These are phyloP conservation scores for Dryadomyces quercivorus DNA, from an alignment of 2,329 filamentous ascomycete species.

Conservation along the genomic window DNA sequence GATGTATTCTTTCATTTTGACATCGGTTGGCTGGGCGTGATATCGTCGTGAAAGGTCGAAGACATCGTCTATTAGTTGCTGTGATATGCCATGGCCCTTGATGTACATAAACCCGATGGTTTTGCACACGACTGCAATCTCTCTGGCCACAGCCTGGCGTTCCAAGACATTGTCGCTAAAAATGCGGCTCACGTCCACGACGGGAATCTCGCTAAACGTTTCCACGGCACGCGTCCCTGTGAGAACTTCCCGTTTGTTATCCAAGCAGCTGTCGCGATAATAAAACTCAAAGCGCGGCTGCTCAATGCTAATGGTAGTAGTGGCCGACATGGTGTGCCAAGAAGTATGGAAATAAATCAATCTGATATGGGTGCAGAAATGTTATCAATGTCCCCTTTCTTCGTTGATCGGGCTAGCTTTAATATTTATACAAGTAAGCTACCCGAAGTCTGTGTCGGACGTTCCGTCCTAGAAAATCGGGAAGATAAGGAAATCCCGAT, in stretches of 20 bases:
- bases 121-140: conserved; percentile 12
- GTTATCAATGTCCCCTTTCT: no score
- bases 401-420: no score
- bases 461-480: no score
- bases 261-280: conserved; percentile 6
- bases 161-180: conserved; percentile 3
- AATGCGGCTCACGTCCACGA: conserved; percentile 5
- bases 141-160: conserved; percentile 2
- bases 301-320: not conserved
- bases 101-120: conserved; percentile 20
- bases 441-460: no score
- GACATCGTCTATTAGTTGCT: conserved; percentile 16
- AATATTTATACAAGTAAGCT: no score
- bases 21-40: conserved; percentile 19
- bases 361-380: no score
- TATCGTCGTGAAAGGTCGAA: conserved; percentile 19
- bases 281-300: conserved; percentile 7
- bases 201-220: conserved; percentile 6
- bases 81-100: conserved; percentile 18
- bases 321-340: not conserved
- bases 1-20: conserved; percentile 18
- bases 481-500: no score
- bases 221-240: conserved; percentile 1
- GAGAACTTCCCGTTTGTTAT: conserved; percentile 8
- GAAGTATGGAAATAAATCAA: no score